Evolutionary conservation across 768 basidiomycete genomes (phyloP), one percentile per base, ranked within the genome.

Genomic region (Boletus huronensis): DNA sequence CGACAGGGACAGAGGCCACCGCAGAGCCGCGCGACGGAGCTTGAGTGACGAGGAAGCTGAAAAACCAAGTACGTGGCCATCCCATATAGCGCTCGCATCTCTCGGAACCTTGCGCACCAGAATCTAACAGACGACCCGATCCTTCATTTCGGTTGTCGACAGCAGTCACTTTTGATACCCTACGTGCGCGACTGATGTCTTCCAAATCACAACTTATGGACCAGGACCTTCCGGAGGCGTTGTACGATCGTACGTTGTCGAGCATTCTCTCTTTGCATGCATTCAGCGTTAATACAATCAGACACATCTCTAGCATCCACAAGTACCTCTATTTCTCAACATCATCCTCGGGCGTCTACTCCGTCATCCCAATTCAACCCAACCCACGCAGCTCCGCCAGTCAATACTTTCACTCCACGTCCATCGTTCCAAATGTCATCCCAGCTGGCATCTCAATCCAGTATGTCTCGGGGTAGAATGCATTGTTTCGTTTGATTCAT

Each of bases 1-100:
- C 38, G 63, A 71, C 39, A 71, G 74, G 62, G 75, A 77, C 52
- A 70, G 75, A 54, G 67, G 70, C 23, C 73, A 69, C 52, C 73
- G 70, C 55, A 83, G 77, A 67, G 77, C 75, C 10, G 81, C 83
- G 55, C 75, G 81, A 35, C 77, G 73, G 59, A 88, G 83, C 63
- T 55, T 83, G 59, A 87, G 85, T 61, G 87, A 88, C 59, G 86
- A 88, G 62, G 87, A 88, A 62, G 67, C 72, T 3, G 85, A 85
- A 34, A 77, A 76, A 57, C 62, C 76, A 51, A 75, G 86, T 88
- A 68, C 63, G 84, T 61, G 19, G 1, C 42, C 49, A 21, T 36
- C 32, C 51, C 53, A 32, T 64, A 42, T 55, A 50, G 50, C 50
- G 28, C 40, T 52, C 36, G 16, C 44, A 21, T 54, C n/a, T 46